Base-by-base conservation (phyloP, 305 asterid genomes). In the Salvia sclarea region DNA sequence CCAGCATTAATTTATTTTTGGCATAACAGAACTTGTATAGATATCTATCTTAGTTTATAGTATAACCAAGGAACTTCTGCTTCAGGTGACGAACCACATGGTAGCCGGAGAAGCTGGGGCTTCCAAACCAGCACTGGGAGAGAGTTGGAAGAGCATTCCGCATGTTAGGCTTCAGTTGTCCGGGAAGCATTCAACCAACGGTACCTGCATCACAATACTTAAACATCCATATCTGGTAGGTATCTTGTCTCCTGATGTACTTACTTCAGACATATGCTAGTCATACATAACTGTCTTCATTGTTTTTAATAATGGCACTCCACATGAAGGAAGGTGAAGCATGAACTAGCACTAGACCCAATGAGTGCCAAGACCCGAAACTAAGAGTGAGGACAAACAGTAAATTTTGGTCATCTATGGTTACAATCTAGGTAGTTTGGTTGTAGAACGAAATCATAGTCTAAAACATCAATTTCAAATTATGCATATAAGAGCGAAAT, bases 81-180 rank as follows among this genome's bases (percentile, higher is more conserved):
- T 66, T 69, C 75, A 92, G 98, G 84, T 88, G 66, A 92, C 96
- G 8, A 92, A 92, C 78, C 98, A 92, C 79, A 86, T 82, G 91
- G 98, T 92, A 72, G 94, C 78, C 12, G 93, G 96, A 44, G 95
- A 88, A 75, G 87, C 78, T 66, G 93, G 97, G 70, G 33, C 21
- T 28, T 64, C 78, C n/a, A 92, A 92, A 81, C 96, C 98, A 30
- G 98, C 98, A 17, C 77, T 92, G 30, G 98, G 98, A 57, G 95
- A 86, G 82, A 88, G 93, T 61, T 92, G 97, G 98, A 92, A 90
- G 85, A 81, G 83, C 80, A 79, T 89, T 61, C 95, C 97, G 30
- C 97, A 92, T 65, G 86, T 81, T 68, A 82, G 98, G 71, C 89
- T 92, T 68, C 68, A 81, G 82, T 62, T 90, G 54, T 85, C 96